Evolutionary conservation across 1,284 basidiomycete genomes (phyloP).

Genomic region (Ceratobasidium sp.): DNA sequence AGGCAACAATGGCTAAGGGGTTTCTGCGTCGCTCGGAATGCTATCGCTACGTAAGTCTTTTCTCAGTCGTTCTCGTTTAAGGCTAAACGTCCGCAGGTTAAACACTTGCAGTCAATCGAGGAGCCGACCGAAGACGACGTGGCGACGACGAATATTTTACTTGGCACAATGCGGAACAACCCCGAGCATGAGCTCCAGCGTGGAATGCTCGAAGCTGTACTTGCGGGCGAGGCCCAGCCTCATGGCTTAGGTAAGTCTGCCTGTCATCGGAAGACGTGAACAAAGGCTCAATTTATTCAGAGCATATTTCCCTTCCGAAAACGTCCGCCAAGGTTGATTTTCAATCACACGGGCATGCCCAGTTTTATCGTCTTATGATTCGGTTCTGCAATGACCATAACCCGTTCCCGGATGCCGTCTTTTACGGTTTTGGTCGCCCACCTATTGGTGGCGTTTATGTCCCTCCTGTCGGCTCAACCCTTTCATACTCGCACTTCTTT

Average conservation of each 20-base stretch:
- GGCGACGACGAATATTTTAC: neutral
- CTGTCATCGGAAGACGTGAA: too few species aligned
- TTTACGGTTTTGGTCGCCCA: neutral
- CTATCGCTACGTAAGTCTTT: slow-evolving; percentile 5
- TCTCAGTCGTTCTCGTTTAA: too few species aligned
- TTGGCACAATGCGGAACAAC: neutral
- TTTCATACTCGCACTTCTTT: too few species aligned
- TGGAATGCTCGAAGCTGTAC: slow-evolving; percentile 10
- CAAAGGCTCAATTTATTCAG: too few species aligned
- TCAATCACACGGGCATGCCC: neutral
- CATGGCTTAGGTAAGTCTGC: neutral
- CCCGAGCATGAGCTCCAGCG: slow-evolving; percentile 22
- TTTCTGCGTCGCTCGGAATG: neutral
- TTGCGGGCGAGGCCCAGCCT: slow-evolving; percentile 10
- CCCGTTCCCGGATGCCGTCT: neutral
- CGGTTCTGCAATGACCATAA: neutral
- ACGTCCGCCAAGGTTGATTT: neutral
- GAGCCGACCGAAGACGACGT: neutral
- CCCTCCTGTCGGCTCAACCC: too few species aligned
- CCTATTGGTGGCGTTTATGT: too few species aligned
- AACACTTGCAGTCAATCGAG: neutral
- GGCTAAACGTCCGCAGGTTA: neutral
- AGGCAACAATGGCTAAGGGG: slow-evolving; percentile 26
- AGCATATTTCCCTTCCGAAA: neutral
- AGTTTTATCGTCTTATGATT: neutral